Percentiles rank a stretch among this genome's conserved stretches.
Conservation (phyloP, 441 rosid genomes). For the Brassica hybrid region DNA sequence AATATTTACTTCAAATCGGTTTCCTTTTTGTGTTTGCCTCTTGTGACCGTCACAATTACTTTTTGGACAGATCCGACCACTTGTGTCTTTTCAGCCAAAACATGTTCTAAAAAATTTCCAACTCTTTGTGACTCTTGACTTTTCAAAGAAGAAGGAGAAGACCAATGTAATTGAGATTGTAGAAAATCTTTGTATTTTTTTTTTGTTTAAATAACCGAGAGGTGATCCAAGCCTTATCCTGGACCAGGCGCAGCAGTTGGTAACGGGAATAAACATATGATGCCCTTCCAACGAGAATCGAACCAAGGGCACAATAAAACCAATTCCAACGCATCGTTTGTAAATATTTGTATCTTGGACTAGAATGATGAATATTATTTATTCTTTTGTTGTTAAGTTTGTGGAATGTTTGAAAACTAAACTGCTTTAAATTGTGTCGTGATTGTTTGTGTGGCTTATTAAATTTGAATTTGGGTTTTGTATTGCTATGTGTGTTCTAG, state of each 20-base stretch:
- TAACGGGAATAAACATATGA: too few species aligned
- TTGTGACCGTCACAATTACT: slow-evolving; percentile 43
- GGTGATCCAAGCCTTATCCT: too few species aligned
- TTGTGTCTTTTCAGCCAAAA: slow-evolving; percentile 29
- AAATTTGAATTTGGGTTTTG: neutral
- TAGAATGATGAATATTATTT: too few species aligned
- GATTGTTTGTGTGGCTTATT: neutral
- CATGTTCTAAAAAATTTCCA: slow-evolving; percentile 22
- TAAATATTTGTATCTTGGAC: neutral
- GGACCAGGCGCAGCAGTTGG: too few species aligned
- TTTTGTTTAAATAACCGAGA: too few species aligned
- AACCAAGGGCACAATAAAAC: too few species aligned
- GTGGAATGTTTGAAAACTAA: neutral
- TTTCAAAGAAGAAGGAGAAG: slow-evolving; percentile 18
- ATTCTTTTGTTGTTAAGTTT: too few species aligned
- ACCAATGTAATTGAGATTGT: slow-evolving; percentile 10
- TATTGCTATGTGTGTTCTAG: neutral
- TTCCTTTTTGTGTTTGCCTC: slow-evolving; percentile 40
- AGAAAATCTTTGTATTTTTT: too few species aligned
- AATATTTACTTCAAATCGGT: slow-evolving; percentile 42
- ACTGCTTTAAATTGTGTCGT: neutral
- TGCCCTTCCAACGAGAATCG: too few species aligned
- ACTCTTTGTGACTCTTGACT: too few species aligned
- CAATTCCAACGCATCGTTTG: too few species aligned
- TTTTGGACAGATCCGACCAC: slow-evolving; percentile 46